phyloP scores from a whole-genome alignment of 2,329 filamentous ascomycete species.

The Paraconiothyrium sp. region DNA sequence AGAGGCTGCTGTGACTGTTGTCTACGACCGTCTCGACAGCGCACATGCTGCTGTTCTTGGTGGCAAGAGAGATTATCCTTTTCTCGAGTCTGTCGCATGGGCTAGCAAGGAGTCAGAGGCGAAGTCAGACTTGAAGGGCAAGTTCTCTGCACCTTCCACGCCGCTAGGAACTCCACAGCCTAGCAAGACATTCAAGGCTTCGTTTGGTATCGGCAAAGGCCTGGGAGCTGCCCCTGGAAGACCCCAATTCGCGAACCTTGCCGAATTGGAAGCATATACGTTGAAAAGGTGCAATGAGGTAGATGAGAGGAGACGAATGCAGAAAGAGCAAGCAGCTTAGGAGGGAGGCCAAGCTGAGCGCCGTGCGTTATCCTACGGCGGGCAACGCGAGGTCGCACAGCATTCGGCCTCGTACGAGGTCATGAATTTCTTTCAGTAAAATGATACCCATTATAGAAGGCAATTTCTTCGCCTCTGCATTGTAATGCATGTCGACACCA shows the following conservation, averaged over 20 bases:
- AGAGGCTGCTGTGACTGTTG: slow-evolving; percentile 63
- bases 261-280: slow-evolving; percentile 56
- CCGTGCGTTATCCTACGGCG: background rate
- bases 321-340: slow-evolving; percentile 47
- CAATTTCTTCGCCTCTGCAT: background rate
- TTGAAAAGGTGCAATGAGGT: slow-evolving; percentile 57
- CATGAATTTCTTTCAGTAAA: background rate
- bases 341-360: background rate
- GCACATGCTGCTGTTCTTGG: slow-evolving; percentile 67
- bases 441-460: slow-evolving; percentile 2
- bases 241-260: slow-evolving; percentile 51
- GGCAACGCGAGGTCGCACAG: background rate
- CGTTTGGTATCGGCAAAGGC: slow-evolving; percentile 34
- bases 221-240: slow-evolving; percentile 38
- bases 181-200: slow-evolving; percentile 38
- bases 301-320: slow-evolving; percentile 55
- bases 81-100: slow-evolving; percentile 65
- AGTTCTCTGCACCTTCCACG: slow-evolving; percentile 39
- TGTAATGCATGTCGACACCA: background rate
- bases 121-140: slow-evolving; percentile 27
- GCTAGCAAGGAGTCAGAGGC: slow-evolving; percentile 63
- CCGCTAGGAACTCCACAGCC: slow-evolving; percentile 35
- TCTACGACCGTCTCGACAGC: slow-evolving; percentile 66
- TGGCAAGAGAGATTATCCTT: slow-evolving; percentile 57
- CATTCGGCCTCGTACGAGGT: background rate